Evolutionary conservation across 768 basidiomycete species (phyloP), one percentile per base, ranked within the genome.

Genomic region (Coprinopsis strossmayeri): DNA sequence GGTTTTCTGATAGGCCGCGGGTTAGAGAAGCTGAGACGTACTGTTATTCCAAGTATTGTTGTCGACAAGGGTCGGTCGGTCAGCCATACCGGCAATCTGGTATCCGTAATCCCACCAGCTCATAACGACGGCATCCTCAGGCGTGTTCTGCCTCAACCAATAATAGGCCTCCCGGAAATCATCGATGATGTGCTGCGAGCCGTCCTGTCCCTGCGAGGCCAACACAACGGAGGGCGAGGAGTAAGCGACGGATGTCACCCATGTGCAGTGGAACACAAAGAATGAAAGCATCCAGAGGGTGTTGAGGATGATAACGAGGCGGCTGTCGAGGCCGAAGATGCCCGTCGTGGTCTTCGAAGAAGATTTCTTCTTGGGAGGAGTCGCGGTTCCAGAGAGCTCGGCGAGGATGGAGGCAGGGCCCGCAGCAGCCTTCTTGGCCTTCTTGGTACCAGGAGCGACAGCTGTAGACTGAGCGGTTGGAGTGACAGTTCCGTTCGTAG

Each of bases 31-130:
- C 43, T 1, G 34, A 23, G 2, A 76, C 89, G 60, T 59, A 89
- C 93, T 99, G 69, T 98, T 98, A 68, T 99, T 98, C 96, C 96
- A 98, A 0, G 96, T 99, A 63, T 98, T 97, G 70, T 99, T 98
- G 67, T 99, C 95, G 17, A 98, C 95, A 56, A 98, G 69, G 1
- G 95, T 98, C 12, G 92, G 84, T 38, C 95, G 73, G 69, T 98
- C 93, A 20, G 96, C 94, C 90, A 98, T 96, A 34, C 96, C 96
- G 34, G 96, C 96, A 60, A 98, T 97, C 67, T 98, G 95, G 64
- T 99, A 98, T 24, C 95, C 96, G 57, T 98, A 99, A 69, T 98
- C 96, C 96, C 96, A 98, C 96, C 96, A 99, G 52, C 87, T 91
- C 92, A 95, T 94, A 21, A 98, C 84, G 26, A 98, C 94, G 3